Percentiles rank a stretch among this genome's conserved stretches.
Conservation (phyloP, 768 basidiomycete species). For the Pholiota microspora region DNA sequence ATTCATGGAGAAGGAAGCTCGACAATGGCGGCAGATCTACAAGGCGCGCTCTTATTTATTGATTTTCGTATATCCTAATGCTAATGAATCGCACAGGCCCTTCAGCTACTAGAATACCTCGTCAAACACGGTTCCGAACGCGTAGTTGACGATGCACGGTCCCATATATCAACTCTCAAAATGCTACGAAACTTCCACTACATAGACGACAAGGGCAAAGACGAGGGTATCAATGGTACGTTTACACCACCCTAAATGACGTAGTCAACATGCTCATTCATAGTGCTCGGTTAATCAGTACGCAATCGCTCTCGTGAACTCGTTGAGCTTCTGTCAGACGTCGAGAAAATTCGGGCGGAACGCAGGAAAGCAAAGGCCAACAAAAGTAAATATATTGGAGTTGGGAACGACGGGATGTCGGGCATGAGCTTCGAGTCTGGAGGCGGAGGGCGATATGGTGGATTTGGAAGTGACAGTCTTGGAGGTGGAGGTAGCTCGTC, state of each 20-base stretch:
- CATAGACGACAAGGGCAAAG: slow-evolving; percentile 98
- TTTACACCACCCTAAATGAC: not conserved
- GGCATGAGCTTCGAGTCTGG: slow-evolving; percentile 39
- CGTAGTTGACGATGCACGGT: slow-evolving; percentile 95
- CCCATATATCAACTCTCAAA: slow-evolving; percentile 93
- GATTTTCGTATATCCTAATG: not conserved
- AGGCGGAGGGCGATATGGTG: slow-evolving; percentile 39
- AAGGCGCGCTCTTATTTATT: slow-evolving; percentile 56
- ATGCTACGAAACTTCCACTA: slow-evolving; percentile 98
- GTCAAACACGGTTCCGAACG: slow-evolving; percentile 97
- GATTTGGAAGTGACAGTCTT: slow-evolving; percentile 43
- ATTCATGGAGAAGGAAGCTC: slow-evolving; percentile 98
- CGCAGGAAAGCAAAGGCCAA: slow-evolving; percentile 91
- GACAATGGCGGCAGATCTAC: slow-evolving; percentile 99
- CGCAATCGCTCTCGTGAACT: slow-evolving; percentile 93
- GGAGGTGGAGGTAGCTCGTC: slow-evolving; percentile 24
- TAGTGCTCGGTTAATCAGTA: slow-evolving; percentile 46
- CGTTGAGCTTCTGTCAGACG: slow-evolving; percentile 86
- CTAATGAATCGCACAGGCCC: slow-evolving; percentile 48
- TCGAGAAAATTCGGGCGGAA: slow-evolving; percentile 86
- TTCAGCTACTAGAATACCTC: slow-evolving; percentile 93
- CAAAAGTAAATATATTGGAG: slow-evolving; percentile 85
- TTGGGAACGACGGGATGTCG: slow-evolving; percentile 77
- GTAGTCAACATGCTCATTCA: not conserved
- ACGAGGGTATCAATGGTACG: slow-evolving; percentile 96